A percentile compares a stretch with the other conserved stretches of the same genome.
These are phyloP conservation scores for Fonsecaea pedrosoi DNA, from an alignment of 2,329 filamentous ascomycete species.

Conservation along the genomic window DNA sequence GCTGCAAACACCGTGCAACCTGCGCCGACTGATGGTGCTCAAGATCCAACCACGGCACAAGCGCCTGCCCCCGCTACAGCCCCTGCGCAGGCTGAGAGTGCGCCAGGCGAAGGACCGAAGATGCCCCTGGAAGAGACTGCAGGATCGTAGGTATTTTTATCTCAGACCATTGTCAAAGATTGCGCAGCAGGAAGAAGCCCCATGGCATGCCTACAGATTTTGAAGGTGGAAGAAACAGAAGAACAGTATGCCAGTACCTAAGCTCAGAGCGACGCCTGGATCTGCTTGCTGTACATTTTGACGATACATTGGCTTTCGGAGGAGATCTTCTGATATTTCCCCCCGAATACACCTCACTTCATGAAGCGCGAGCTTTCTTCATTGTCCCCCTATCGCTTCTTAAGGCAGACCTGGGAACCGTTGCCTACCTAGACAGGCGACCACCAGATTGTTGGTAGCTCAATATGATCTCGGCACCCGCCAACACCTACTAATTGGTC, in stretches of 20 bases:
- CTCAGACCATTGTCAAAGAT: not conserved
- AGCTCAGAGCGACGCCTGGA: not conserved
- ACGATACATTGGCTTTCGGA: constrained; percentile 3
- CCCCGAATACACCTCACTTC: not conserved
- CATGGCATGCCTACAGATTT: not conserved
- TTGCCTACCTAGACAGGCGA: not conserved
- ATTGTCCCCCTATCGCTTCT: not conserved
- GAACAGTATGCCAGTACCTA: not conserved
- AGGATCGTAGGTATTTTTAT: constrained; percentile 1
- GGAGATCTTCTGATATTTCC: constrained; percentile 1
- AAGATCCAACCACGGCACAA: constrained; percentile 25
- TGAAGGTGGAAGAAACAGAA: constrained; percentile 1
- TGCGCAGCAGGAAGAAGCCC: not conserved
- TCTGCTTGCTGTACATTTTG: constrained; percentile 2
- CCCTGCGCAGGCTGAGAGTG: constrained; percentile 28
- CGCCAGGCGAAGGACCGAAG: constrained; percentile 26
- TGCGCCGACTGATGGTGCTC: constrained; percentile 30
- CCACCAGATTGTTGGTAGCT: not conserved
- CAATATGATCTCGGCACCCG: not conserved
- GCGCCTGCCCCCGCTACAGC: constrained; percentile 28
- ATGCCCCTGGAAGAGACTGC: constrained; percentile 17
- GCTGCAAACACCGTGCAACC: constrained; percentile 30
- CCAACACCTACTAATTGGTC: not conserved
- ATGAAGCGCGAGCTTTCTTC: not conserved
- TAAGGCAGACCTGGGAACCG: not conserved